A percentile compares a stretch with the other conserved stretches of the same genome.
phyloP scores from a whole-genome alignment of 371 early-diverging fungal genomes.

The Rhizopus microsporus region DNA sequence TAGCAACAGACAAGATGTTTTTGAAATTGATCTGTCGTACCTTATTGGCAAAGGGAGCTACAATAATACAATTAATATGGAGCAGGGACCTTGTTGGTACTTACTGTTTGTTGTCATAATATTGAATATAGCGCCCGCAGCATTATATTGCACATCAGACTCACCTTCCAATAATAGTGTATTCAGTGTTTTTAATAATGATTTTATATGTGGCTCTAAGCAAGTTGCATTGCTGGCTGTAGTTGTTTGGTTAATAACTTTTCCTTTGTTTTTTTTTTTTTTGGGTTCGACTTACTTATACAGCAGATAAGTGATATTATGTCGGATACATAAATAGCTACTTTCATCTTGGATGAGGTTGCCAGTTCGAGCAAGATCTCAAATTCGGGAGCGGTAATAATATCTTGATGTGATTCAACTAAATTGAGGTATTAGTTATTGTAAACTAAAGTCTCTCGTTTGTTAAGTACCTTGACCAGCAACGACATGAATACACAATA shows the following conservation, averaged over 20 bases:
- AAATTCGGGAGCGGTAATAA: slow-evolving; percentile 42
- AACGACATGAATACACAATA: slow-evolving; percentile 58
- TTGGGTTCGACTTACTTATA: slow-evolving; percentile 27
- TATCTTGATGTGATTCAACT: slow-evolving; percentile 48
- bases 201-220: slow-evolving; percentile 23
- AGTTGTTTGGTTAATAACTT: neutral
- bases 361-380: slow-evolving; percentile 37
- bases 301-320: slow-evolving; percentile 50
- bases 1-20: slow-evolving; percentile 29
- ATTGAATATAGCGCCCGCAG: slow-evolving; percentile 49
- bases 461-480: slow-evolving; percentile 36
- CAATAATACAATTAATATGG: neutral
- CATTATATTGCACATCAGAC: slow-evolving; percentile 47
- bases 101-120: slow-evolving; percentile 48
- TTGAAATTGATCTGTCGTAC: slow-evolving; percentile 39
- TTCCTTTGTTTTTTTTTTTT: neutral
- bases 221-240: slow-evolving; percentile 22
- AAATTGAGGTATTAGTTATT: neutral
- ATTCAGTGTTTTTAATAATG: slow-evolving; percentile 34
- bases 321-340: slow-evolving; percentile 41
- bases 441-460: neutral
- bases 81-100: neutral
- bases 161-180: slow-evolving; percentile 36
- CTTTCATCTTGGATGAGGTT: slow-evolving; percentile 39
- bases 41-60: slow-evolving; percentile 39